Evolutionary conservation across 768 basidiomycete genomes (phyloP), one percentile per base, ranked within the genome.

Genomic region (Tulasnella calospora): DNA sequence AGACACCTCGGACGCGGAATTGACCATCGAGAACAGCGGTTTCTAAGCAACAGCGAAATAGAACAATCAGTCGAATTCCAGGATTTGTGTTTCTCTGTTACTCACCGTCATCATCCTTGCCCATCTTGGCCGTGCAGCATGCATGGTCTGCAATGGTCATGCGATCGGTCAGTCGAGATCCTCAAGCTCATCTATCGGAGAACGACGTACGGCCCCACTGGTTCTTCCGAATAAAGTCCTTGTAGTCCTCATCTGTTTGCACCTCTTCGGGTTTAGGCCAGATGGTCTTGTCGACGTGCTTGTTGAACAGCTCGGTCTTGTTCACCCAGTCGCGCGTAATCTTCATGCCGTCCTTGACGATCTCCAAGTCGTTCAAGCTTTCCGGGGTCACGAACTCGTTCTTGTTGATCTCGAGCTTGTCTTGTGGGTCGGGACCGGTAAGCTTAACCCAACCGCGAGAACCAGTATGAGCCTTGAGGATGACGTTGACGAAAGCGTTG

Each of bases 1-100:
- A 51, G 47, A 80, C 79, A 41, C 76, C 76, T 36, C 70, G 70
- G 69, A 80, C 79, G 23, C 70, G 76, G 76, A 80, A 80, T 78
- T 73, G 67, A 27, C 55, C 36, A 77, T 80, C 70, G 33, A 80
- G 46, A 33, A 80, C 79, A 71, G 79, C 79, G 36, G 55, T 57
- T 57, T 57, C 55, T 57, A 46, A 2, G 44, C 44, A 46, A 46
- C 44, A 46, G 13, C 44, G 44, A 6, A 19, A 46, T 15, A 19
- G 44, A 46, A 46, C 12, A 6, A 19, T 46, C 13, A 46, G 44
- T 46, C 5, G 44, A 3, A 46, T 12, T 46, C 44, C 19, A 46
- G 5, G 44, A 12, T 6, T 2, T 15, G 13, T 6, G 13, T 46
- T 46, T 46, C 19, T 12, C 44, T 12, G 19, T 4, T 19, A 46